These are phyloP conservation scores for Auriscalpium orientale DNA, from an alignment of 768 basidiomycete species.

Conservation along the genomic window DNA sequence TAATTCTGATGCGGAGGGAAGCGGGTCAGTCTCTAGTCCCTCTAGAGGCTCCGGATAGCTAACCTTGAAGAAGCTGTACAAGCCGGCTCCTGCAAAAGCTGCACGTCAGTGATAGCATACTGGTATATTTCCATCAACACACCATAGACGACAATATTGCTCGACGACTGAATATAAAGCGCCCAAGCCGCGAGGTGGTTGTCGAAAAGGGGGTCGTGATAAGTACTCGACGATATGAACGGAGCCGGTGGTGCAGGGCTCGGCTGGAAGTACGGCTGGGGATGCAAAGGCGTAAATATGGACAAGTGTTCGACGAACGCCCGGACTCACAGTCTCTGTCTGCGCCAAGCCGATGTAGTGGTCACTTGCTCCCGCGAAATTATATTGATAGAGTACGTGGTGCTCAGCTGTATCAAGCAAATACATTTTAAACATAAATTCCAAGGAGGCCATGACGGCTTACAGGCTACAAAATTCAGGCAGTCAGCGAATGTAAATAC, in stretches of 20 bases:
- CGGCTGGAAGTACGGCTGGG: conserved; percentile 66
- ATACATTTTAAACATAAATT: too few relatives aligned
- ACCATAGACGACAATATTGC: conserved; percentile 56
- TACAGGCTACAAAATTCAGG: conserved; percentile 26
- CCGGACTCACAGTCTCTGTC: conserved; percentile 56
- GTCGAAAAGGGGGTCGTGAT: conserved; percentile 45
- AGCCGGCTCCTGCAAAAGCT: conserved; percentile 31
- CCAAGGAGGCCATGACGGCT: too few relatives aligned
- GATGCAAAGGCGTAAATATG: too few relatives aligned
- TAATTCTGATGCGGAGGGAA: conserved; percentile 35
- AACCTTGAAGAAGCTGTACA: conserved; percentile 59
- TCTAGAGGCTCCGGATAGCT: conserved; percentile 17
- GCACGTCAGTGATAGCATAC: background rate
- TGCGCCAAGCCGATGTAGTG: conserved; percentile 71
- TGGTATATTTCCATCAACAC: background rate
- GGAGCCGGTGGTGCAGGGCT: conserved; percentile 48
- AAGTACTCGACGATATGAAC: conserved; percentile 32
- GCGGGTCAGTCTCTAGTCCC: too few relatives aligned
- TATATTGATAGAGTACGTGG: conserved; percentile 63
- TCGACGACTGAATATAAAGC: conserved; percentile 42
- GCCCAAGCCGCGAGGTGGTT: conserved; percentile 46
- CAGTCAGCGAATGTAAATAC: background rate
- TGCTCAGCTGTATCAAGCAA: conserved; percentile 36
- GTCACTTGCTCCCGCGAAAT: conserved; percentile 48
- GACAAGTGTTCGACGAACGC: too few relatives aligned